phyloP scores from a whole-genome alignment of 2,329 filamentous ascomycete genomes.

The Xylariaceae sp. region DNA sequence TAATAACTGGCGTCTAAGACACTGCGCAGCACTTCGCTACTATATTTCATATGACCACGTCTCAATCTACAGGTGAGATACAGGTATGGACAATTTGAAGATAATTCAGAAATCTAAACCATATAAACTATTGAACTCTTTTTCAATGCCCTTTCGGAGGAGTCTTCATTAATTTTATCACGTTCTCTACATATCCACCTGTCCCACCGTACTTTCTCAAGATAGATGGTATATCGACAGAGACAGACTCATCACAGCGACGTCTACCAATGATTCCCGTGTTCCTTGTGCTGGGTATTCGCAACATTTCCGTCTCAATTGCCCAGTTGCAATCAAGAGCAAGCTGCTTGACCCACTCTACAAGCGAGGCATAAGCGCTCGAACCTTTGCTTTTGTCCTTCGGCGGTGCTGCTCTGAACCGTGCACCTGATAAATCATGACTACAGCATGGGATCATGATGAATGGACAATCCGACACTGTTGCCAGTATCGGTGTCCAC shows the following conservation, averaged over 20 bases:
- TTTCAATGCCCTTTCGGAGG: constrained; percentile 38
- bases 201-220: constrained; percentile 52
- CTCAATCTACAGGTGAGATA: too few relatives aligned
- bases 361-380: constrained; percentile 80
- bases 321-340: constrained; percentile 69
- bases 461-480: constrained; percentile 72
- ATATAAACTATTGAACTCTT: neutral
- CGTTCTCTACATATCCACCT: constrained; percentile 55
- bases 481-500: constrained; percentile 89
- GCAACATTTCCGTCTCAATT: constrained; percentile 77
- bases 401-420: constrained; percentile 63
- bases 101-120: too few relatives aligned
- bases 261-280: constrained; percentile 70
- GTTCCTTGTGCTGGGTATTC: constrained; percentile 91
- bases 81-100: too few relatives aligned
- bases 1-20: too few relatives aligned
- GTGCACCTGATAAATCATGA: constrained; percentile 73
- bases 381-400: constrained; percentile 46
- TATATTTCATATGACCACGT: too few relatives aligned
- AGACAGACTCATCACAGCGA: constrained; percentile 25
- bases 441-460: constrained; percentile 95
- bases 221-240: constrained; percentile 42
- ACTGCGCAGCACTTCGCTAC: too few relatives aligned
- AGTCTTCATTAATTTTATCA: constrained; percentile 56
- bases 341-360: constrained; percentile 70